These are phyloP conservation scores for Macrocybe gigantea DNA, from an alignment of 768 basidiomycete species.

Conservation along the genomic window DNA sequence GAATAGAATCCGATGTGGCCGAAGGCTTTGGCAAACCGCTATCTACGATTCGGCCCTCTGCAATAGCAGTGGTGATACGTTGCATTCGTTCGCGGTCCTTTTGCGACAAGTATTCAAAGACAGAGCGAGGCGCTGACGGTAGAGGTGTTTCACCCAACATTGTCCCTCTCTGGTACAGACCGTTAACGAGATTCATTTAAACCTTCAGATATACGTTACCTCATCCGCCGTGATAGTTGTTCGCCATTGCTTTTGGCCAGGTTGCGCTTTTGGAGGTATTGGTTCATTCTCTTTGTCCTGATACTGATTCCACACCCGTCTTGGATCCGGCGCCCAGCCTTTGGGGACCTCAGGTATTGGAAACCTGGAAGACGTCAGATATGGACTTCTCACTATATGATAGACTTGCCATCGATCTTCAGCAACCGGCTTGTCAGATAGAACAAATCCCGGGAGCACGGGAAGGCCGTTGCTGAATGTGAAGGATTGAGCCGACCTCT, in stretches of 20 bases:
- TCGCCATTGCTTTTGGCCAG: conserved; percentile 48
- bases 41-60: background rate
- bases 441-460: conserved; percentile 70
- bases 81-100: conserved; percentile 86
- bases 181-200: background rate
- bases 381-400: background rate
- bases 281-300: conserved; percentile 42
- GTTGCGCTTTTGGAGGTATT: conserved; percentile 13
- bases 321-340: conserved; percentile 84
- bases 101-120: conserved; percentile 92
- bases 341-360: conserved; percentile 75
- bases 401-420: conserved; percentile 62
- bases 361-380: conserved; percentile 49
- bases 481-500: conserved; percentile 26
- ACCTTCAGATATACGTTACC: conserved; percentile 33
- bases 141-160: conserved; percentile 79
- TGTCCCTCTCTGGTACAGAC: conserved; percentile 60
- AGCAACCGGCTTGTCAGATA: conserved; percentile 59
- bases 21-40: conserved; percentile 6
- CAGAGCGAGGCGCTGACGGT: conserved; percentile 65
- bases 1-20: conserved; percentile 16
- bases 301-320: conserved; percentile 57
- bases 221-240: conserved; percentile 61
- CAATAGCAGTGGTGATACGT: conserved; percentile 36
- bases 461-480: conserved; percentile 72